These are phyloP conservation scores for Sporothrix phasma DNA, from an alignment of 2,329 filamentous ascomycete genomes.

Conservation along the genomic window DNA sequence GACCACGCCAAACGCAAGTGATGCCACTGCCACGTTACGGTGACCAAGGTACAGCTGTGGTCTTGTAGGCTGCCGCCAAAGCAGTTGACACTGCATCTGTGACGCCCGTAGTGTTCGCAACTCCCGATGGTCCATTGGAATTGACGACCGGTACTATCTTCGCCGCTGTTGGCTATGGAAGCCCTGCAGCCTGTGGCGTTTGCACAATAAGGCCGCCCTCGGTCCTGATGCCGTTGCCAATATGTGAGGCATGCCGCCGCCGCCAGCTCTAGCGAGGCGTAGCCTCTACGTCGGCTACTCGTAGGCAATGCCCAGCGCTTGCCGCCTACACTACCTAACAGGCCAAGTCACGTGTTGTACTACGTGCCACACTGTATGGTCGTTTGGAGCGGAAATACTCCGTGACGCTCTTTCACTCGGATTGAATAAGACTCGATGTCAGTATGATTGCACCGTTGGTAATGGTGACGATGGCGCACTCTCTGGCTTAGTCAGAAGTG, in stretches of 20 bases:
- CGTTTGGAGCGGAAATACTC: too few relatives aligned
- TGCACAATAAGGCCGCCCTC: background rate
- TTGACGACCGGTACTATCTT: background rate
- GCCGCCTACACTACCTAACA: too few relatives aligned
- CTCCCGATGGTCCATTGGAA: background rate
- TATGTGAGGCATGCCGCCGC: constrained; percentile 5
- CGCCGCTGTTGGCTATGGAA: background rate
- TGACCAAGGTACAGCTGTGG: constrained; percentile 6
- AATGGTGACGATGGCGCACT: too few relatives aligned
- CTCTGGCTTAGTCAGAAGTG: too few relatives aligned
- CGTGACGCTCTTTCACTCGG: too few relatives aligned
- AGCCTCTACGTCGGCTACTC: too few relatives aligned
- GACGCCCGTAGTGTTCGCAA: constrained; percentile 3
- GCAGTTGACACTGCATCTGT: constrained; percentile 17
- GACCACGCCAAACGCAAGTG: constrained; percentile 23
- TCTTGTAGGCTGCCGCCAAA: constrained; percentile 10
- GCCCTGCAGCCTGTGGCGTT: background rate
- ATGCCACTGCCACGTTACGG: constrained; percentile 21
- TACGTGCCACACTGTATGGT: too few relatives aligned
- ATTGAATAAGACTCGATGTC: too few relatives aligned
- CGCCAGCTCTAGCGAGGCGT: too few relatives aligned
- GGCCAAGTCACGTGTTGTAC: too few relatives aligned
- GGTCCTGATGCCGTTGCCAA: constrained; percentile 8
- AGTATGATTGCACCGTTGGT: too few relatives aligned
- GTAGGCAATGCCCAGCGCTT: too few relatives aligned